A percentile compares a stretch with the other conserved stretches of the same genome.
These are phyloP conservation scores for Hyaloscypha hepaticicola DNA, from an alignment of 495 filamentous ascomycete species.

Conservation along the genomic window DNA sequence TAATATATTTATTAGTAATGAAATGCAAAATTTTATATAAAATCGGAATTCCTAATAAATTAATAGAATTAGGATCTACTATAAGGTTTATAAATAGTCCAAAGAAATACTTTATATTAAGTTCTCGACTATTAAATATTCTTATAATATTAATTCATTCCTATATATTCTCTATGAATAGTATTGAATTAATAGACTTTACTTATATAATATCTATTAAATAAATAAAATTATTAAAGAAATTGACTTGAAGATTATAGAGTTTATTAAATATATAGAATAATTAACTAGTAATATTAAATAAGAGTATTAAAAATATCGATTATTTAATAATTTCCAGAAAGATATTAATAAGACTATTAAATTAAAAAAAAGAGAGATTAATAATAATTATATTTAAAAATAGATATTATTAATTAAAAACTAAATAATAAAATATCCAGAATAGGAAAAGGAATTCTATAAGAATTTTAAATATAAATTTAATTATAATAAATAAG, in stretches of 20 bases:
- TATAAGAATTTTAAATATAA: too few species aligned
- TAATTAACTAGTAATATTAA: slow-evolving; percentile 1
- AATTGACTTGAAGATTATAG: slow-evolving; percentile 19
- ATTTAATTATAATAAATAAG: too few species aligned
- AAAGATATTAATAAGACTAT: slow-evolving; percentile 2
- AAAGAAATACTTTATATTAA: slow-evolving; percentile 25
- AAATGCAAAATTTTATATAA: slow-evolving; percentile 17
- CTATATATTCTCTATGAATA: slow-evolving; percentile 16
- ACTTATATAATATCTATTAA: slow-evolving; percentile 9
- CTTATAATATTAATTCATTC: slow-evolving; percentile 16
- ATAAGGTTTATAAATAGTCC: slow-evolving; percentile 22
- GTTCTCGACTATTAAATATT: slow-evolving; percentile 16
- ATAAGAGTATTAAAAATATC: not conserved
- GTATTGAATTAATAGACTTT: slow-evolving; percentile 19
- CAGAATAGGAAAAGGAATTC: too few species aligned
- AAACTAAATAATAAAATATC: too few species aligned
- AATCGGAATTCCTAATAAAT: slow-evolving; percentile 16
- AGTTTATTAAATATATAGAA: slow-evolving; percentile 18
- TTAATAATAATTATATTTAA: slow-evolving; percentile 6
- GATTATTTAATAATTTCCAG: not conserved
- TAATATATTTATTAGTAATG: slow-evolving; percentile 13
- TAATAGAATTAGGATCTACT: slow-evolving; percentile 11
- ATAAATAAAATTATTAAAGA: slow-evolving; percentile 21
- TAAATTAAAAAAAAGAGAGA: slow-evolving; percentile 1
- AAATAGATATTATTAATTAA: too few species aligned